These are phyloP conservation scores for Aspergillus quadrilineatus DNA, from an alignment of 2,329 filamentous ascomycete species.

Conservation along the genomic window DNA sequence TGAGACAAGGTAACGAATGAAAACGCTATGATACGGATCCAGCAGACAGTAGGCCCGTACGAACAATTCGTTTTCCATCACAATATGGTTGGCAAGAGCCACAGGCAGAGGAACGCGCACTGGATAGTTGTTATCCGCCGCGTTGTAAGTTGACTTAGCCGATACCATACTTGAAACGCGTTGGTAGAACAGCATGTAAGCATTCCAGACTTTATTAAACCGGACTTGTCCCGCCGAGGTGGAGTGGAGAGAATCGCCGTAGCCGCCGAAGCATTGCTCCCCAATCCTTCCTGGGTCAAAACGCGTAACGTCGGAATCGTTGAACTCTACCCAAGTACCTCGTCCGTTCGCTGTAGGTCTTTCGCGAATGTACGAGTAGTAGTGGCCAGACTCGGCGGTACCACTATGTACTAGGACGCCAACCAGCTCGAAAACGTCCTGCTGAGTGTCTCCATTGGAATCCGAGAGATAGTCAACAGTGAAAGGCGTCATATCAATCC, in stretches of 20 bases:
- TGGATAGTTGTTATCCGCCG: conserved; percentile 49
- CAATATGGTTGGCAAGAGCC: conserved; percentile 57
- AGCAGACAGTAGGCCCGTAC: conserved; percentile 77
- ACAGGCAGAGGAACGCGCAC: conserved; percentile 49
- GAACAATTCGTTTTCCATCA: conserved; percentile 68
- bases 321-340: conserved; percentile 82
- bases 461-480: conserved; percentile 80
- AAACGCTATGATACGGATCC: conserved; percentile 67
- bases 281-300: conserved; percentile 76
- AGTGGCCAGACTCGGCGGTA: conserved; percentile 90
- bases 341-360: conserved; percentile 56
- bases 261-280: conserved; percentile 75
- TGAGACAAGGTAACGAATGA: conserved; percentile 63
- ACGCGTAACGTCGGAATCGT: conserved; percentile 75
- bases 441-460: conserved; percentile 52
- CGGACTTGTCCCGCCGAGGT: conserved; percentile 45
- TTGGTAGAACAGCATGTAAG: conserved; percentile 98
- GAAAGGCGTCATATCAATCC: conserved; percentile 85
- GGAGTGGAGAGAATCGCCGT: conserved; percentile 55
- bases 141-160: conserved; percentile 51
- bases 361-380: conserved; percentile 93
- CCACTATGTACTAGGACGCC: conserved; percentile 91
- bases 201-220: conserved; percentile 73
- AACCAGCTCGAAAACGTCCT: conserved; percentile 89
- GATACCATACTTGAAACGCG: conserved; percentile 65